These are phyloP conservation scores for Keqinozyma sinolaborantium DNA, from an alignment of 1,139 yeast species.

Conservation along the genomic window DNA sequence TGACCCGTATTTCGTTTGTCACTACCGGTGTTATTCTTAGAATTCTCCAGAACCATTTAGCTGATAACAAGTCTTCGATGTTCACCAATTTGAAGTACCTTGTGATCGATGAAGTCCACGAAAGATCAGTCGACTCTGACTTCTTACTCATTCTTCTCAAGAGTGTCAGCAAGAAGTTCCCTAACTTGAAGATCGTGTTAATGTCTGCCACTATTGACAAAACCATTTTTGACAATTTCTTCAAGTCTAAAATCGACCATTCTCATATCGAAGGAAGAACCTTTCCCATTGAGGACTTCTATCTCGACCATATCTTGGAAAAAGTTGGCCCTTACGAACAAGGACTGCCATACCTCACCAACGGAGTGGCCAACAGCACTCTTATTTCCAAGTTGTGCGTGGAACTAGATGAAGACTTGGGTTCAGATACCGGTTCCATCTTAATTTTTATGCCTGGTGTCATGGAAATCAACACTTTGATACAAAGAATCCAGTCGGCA, in stretches of 20 bases:
- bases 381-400: slow-evolving; percentile 56
- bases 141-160: slow-evolving; percentile 76
- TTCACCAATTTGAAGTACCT: slow-evolving; percentile 61
- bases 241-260: slow-evolving; percentile 45
- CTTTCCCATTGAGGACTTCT: slow-evolving; percentile 79
- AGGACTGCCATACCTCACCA: slow-evolving; percentile 56
- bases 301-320: slow-evolving; percentile 62
- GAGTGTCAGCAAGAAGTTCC: slow-evolving; percentile 42
- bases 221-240: slow-evolving; percentile 63
- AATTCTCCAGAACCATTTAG: slow-evolving; percentile 60
- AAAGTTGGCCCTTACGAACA: slow-evolving; percentile 42
- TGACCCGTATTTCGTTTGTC: slow-evolving; percentile 75
- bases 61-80: slow-evolving; percentile 12
- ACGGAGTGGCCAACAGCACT: slow-evolving; percentile 72
- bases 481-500: slow-evolving; percentile 17
- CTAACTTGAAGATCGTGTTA: slow-evolving; percentile 63
- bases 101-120: slow-evolving; percentile 94
- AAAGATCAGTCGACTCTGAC: slow-evolving; percentile 88
- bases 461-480: slow-evolving; percentile 67
- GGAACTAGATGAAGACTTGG: slow-evolving; percentile 48
- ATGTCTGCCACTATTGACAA: slow-evolving; percentile 96
- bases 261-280: slow-evolving; percentile 91
- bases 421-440: slow-evolving; percentile 63
- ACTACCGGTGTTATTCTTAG: slow-evolving; percentile 91
- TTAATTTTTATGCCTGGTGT: slow-evolving; percentile 88